These are phyloP conservation scores for Candida odintsovae DNA, from an alignment of 805 yeast species.

Conservation along the genomic window DNA sequence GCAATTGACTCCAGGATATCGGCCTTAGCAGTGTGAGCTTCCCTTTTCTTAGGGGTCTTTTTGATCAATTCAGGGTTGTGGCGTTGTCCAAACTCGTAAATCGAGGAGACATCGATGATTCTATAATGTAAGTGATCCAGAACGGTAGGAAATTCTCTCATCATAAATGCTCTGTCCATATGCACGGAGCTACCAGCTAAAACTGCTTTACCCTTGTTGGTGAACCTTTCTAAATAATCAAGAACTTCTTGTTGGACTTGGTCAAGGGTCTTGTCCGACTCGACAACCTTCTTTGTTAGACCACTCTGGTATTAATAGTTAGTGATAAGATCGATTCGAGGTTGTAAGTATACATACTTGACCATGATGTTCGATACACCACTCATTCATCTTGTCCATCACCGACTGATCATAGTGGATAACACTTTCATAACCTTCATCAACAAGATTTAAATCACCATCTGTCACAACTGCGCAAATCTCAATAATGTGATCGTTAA, in stretches of 20 bases:
- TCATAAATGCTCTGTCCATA: slow-evolving; percentile 82
- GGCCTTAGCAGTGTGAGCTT: slow-evolving; percentile 78
- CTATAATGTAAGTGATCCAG: slow-evolving; percentile 59
- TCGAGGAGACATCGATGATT: slow-evolving; percentile 81
- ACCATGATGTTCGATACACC: slow-evolving; percentile 86
- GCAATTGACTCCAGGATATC: slow-evolving; percentile 88
- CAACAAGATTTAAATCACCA: slow-evolving; percentile 65
- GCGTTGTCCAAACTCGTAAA: slow-evolving; percentile 75
- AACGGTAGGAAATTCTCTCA: slow-evolving; percentile 71
- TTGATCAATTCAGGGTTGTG: slow-evolving; percentile 62
- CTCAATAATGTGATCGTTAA: slow-evolving; percentile 81
- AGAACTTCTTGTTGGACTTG: slow-evolving; percentile 64
- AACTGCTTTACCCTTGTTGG: slow-evolving; percentile 55
- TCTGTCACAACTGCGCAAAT: slow-evolving; percentile 89
- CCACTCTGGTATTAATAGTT: slow-evolving; percentile 42
- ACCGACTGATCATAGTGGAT: slow-evolving; percentile 58
- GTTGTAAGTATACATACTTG: slow-evolving; percentile 4
- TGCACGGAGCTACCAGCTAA: slow-evolving; percentile 92
- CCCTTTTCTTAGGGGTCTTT: slow-evolving; percentile 55
- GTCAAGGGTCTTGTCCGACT: slow-evolving; percentile 43
- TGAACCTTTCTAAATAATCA: slow-evolving; percentile 49
- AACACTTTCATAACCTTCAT: slow-evolving; percentile 78
- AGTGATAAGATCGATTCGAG: not conserved
- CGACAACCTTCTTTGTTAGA: slow-evolving; percentile 62
- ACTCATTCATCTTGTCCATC: slow-evolving; percentile 73